Base-by-base conservation (phyloP, 495 filamentous ascomycete species). In the Neurospora intermedia region DNA sequence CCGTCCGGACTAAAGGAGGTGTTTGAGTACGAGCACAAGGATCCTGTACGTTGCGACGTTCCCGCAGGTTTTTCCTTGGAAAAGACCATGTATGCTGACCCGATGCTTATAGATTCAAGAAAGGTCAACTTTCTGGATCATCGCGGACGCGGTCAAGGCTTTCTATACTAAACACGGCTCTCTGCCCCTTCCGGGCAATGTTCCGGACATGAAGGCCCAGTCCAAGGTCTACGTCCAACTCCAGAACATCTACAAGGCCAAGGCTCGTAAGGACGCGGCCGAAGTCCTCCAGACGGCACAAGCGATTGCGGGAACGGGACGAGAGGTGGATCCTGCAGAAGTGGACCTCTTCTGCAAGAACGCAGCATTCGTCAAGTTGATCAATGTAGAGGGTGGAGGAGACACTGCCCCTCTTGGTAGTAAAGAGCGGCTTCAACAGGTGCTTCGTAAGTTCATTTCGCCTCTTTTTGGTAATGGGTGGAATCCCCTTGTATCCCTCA, bases 191-290 rank as follows among this genome's bases (percentile, higher is more conserved):
- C 92, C 94, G 3, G 96, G 96, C 66, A 90, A 91, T 23, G 85
- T 98, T 16, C 96, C 96, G 7, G 96, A 99, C 82, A 99, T 99
- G 96, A 99, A 99, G 83, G 93, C 96, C 41, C 89, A 94, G 80
- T 97, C 94, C 23, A 90, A 88, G 69, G 93, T 97, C 75, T 99
- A 99, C 83, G 89, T 98, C 74, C 86, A 90, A 74, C 86, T 99
- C 38, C 96, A 98, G 82, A 97, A 92, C 76, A 89, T 98, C 77
- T 99, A 98, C 88, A 97, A 97, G 82, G 78, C 85, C 35, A 97
- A 97, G 79, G 93, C 96, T 41, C 90, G 91, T 39, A 83, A 87
- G 73, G 96, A 99, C 76, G 83, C 90, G 48, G 87, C 90, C 70
- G 91, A 97, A 80, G 92, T 99, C 3, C 84, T 91, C 13, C 80